Conservation (phyloP, 805 yeast genomes). For the Teunomyces panamensis region DNA sequence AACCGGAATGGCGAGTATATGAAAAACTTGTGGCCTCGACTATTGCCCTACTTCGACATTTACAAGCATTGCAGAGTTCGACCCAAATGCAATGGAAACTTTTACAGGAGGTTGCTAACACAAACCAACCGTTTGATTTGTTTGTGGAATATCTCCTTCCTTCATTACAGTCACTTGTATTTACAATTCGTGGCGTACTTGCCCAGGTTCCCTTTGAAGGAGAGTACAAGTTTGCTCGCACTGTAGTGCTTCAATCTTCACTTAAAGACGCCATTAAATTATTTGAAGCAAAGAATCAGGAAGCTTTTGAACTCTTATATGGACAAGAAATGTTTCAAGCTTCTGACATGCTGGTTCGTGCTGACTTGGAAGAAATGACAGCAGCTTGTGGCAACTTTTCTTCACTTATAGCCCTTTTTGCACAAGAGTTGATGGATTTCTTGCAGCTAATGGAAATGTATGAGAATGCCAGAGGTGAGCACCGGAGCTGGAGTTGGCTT, state of each 20-base stretch:
- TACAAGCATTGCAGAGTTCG: constrained; percentile 68
- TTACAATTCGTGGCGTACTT: constrained; percentile 61
- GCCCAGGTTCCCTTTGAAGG: constrained; percentile 56
- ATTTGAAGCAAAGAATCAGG: constrained; percentile 54
- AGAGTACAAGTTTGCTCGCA: constrained; percentile 33
- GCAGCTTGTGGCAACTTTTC: constrained; percentile 84
- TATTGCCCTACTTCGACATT: constrained; percentile 49
- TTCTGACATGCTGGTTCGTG: constrained; percentile 35
- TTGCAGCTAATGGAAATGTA: constrained; percentile 44
- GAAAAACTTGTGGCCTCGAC: constrained; percentile 50
- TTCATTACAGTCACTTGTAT: constrained; percentile 62
- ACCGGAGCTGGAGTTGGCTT: constrained; percentile 52
- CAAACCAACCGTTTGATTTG: constrained; percentile 54
- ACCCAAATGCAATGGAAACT: constrained; percentile 64
- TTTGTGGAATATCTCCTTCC: constrained; percentile 72
- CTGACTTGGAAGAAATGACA: constrained; percentile 76
- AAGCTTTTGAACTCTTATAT: constrained; percentile 58
- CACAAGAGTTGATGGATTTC: constrained; percentile 53
- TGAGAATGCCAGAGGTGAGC: constrained; percentile 19
- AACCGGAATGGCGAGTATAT: constrained; percentile 47
- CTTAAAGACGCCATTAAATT: constrained; percentile 51
- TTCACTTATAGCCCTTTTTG: constrained; percentile 58
- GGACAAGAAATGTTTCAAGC: constrained; percentile 49
- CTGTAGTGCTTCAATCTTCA: constrained; percentile 45
- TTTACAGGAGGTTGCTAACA: constrained; percentile 26